Conservation (phyloP, 2,329 filamentous ascomycete species). For the Colletotrichum eleusines region DNA sequence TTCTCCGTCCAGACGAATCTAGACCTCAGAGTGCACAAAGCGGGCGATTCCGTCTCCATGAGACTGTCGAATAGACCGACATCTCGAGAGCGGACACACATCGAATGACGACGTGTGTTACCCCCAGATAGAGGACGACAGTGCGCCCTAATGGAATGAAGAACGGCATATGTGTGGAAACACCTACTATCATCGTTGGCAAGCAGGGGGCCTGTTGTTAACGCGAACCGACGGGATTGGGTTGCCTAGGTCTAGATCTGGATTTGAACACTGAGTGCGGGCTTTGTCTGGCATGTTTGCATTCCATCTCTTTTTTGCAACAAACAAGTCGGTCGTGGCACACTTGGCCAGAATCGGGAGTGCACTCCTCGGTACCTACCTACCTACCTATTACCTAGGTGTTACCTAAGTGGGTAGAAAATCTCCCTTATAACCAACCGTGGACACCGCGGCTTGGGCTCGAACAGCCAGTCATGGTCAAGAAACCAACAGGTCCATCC, state of each 20-base stretch:
- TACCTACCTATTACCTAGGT: too few species aligned
- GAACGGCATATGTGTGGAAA: conserved; percentile 27
- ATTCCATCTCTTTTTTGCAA: background rate
- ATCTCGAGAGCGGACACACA: too few species aligned
- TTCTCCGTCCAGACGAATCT: conserved; percentile 24
- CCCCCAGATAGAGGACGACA: conserved; percentile 15
- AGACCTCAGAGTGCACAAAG: conserved; percentile 30
- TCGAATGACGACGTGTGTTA: conserved; percentile 3
- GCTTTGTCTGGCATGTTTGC: background rate
- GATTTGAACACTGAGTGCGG: background rate
- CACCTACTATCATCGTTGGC: conserved; percentile 26
- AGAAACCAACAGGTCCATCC: too few species aligned
- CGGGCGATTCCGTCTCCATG: conserved; percentile 2
- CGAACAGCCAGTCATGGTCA: background rate
- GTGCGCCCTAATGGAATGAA: conserved; percentile 24
- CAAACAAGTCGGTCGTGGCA: background rate
- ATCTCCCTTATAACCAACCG: too few species aligned
- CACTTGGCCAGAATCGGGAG: background rate
- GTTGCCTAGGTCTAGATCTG: background rate
- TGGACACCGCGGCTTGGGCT: too few species aligned
- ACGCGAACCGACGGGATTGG: conserved; percentile 18
- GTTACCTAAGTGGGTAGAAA: too few species aligned
- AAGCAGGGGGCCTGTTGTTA: conserved; percentile 20
- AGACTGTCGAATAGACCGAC: background rate
- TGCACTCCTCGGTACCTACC: background rate